These are phyloP conservation scores for Aegilops umbellulata DNA, from an alignment of 176 grass and related monocot species.

Conservation along the genomic window DNA sequence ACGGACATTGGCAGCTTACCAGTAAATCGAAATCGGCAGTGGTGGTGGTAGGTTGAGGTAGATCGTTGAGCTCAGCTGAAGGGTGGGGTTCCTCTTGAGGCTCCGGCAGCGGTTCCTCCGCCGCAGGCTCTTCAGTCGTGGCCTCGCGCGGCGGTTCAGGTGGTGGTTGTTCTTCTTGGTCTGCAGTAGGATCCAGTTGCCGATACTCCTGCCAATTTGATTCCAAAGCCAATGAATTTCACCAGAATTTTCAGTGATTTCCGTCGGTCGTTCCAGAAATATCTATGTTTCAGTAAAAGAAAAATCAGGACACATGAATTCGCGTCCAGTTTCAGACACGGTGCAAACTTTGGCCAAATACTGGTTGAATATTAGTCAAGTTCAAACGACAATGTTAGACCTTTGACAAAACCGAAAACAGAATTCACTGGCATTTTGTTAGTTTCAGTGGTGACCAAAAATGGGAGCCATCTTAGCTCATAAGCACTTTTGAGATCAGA, in stretches of 20 bases:
- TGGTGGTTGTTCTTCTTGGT: slow-evolving; percentile 43
- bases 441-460: not conserved
- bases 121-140: slow-evolving; percentile 19
- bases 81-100: slow-evolving; percentile 36
- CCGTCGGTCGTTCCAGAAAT: not conserved
- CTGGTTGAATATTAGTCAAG: too few relatives aligned
- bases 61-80: not conserved
- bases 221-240: too few relatives aligned
- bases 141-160: not conserved
- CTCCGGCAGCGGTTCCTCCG: slow-evolving; percentile 36
- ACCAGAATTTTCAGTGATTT: too few relatives aligned
- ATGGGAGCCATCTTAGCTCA: not conserved
- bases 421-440: too few relatives aligned
- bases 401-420: too few relatives aligned
- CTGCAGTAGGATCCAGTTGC: slow-evolving; percentile 33
- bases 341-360: not conserved
- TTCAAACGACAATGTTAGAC: not conserved
- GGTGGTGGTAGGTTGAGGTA: slow-evolving; percentile 41
- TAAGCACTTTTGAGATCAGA: not conserved
- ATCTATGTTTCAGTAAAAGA: not conserved
- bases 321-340: not conserved
- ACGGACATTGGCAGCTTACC: slow-evolving; percentile 9
- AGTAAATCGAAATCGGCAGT: slow-evolving; percentile 80
- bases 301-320: not conserved
- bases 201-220: slow-evolving; percentile 57